Evolutionary conservation across 148 eudicot species (phyloP).

Genomic region (Diospyros lotus): DNA sequence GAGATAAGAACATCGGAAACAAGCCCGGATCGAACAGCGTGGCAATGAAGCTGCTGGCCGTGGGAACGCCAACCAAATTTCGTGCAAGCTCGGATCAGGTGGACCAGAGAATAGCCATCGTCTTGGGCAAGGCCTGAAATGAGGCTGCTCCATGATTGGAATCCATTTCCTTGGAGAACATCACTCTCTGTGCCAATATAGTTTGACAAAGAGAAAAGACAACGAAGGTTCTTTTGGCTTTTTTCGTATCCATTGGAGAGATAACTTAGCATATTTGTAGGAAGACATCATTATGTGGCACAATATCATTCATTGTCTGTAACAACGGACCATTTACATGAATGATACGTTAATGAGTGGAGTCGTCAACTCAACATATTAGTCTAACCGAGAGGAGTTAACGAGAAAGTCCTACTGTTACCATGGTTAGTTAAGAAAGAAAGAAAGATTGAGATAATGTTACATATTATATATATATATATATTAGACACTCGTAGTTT

Average conservation of each 20-base stretch:
- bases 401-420: too few species aligned
- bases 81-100: constrained; percentile 41
- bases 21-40: constrained; percentile 43
- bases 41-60: constrained; percentile 65
- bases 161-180: background rate
- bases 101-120: constrained; percentile 39
- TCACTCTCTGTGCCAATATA: constrained; percentile 1
- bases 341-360: too few species aligned
- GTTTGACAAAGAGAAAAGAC: background rate
- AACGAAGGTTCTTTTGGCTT: background rate
- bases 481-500: too few species aligned
- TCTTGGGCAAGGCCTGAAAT: constrained; percentile 20
- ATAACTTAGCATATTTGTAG: constrained; percentile 1
- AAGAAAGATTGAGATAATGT: too few species aligned
- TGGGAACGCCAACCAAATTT: constrained; percentile 20
- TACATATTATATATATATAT: too few species aligned
- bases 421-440: too few species aligned
- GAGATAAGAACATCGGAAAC: constrained; percentile 39
- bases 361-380: too few species aligned
- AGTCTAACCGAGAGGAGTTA: too few species aligned
- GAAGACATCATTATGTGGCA: background rate
- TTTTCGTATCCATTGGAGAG: constrained; percentile 5
- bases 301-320: background rate
- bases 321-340: too few species aligned
- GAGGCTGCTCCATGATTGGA: constrained; percentile 3